phyloP scores from a whole-genome alignment of 1,284 basidiomycete species.

The Fomitopsis pinicola region DNA sequence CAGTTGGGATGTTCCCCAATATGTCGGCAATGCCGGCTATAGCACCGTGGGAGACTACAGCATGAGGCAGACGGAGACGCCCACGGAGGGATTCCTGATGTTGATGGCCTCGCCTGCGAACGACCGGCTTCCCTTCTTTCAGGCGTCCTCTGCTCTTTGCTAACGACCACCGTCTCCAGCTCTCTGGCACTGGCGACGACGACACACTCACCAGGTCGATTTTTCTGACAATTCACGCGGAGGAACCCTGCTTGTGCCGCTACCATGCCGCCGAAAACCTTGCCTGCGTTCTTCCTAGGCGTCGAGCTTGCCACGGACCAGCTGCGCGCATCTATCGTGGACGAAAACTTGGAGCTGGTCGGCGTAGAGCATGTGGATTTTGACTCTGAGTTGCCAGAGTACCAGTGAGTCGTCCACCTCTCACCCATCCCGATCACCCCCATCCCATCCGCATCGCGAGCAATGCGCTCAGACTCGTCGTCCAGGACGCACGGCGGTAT shows the following conservation, averaged over 20 bases:
- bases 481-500: conserved; percentile 77
- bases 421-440: neutral
- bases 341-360: conserved; percentile 73
- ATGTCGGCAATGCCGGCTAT: neutral
- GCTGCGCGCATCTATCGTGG: conserved; percentile 73
- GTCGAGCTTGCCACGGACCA: conserved; percentile 79
- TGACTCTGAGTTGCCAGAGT: conserved; percentile 74
- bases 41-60: conserved; percentile 3
- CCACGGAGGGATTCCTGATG: conserved; percentile 6
- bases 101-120: conserved; percentile 13
- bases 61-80: conserved; percentile 6
- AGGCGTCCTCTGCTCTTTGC: conserved; percentile 17
- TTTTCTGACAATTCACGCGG: conserved; percentile 5
- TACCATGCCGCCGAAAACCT: conserved; percentile 43
- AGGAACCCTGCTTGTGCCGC: conserved; percentile 1
- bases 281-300: conserved; percentile 64
- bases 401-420: conserved; percentile 54
- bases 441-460: neutral
- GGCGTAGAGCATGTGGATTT: conserved; percentile 78
- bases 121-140: conserved; percentile 13
- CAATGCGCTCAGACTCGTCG: neutral
- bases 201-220: conserved; percentile 12
- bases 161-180: conserved; percentile 17
- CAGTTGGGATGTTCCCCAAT: neutral
- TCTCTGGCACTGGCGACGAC: conserved; percentile 9